A percentile compares a stretch with the other conserved stretches of the same genome.
Conservation (phyloP, 2,329 filamentous ascomycete genomes). For the Exophiala spinifera region DNA sequence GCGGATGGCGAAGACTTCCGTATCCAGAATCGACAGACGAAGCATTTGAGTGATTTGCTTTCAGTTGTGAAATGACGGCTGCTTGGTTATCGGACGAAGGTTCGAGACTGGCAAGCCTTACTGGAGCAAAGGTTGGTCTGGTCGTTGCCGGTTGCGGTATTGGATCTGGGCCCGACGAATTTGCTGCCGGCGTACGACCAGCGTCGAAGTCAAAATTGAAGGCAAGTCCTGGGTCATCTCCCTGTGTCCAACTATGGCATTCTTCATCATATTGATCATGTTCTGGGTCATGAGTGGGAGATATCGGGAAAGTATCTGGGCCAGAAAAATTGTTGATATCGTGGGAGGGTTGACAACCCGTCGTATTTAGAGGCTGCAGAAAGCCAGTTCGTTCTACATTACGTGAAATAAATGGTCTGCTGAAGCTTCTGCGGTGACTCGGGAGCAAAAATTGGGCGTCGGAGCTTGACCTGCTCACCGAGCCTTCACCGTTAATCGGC, state of each 20-base stretch:
- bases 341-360: no score
- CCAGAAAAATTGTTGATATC: neutral
- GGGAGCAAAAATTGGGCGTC: conserved; percentile 9
- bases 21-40: conserved; percentile 25
- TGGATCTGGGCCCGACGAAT: conserved; percentile 3
- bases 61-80: conserved; percentile 5
- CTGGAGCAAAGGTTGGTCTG: conserved; percentile 1
- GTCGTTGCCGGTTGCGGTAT: neutral
- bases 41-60: conserved; percentile 18
- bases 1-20: conserved; percentile 14
- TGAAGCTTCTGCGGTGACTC: conserved; percentile 18
- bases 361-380: no score
- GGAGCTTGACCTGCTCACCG: neutral
- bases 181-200: neutral
- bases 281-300: conserved; percentile 7
- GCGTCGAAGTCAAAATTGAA: conserved; percentile 14
- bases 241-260: conserved; percentile 22
- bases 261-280: conserved; percentile 21
- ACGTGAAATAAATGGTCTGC: conserved; percentile 13
- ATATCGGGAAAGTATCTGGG: conserved; percentile 4
- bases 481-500: conserved; percentile 9
- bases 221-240: conserved; percentile 21
- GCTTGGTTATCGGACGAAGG: neutral
- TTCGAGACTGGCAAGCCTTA: conserved; percentile 11
- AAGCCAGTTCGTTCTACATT: neutral